A percentile compares a stretch with the other conserved stretches of the same genome.
Evolutionary conservation across 169 alveolate genomes (phyloP).

Genomic region (Cryptosporidium sp.): DNA sequence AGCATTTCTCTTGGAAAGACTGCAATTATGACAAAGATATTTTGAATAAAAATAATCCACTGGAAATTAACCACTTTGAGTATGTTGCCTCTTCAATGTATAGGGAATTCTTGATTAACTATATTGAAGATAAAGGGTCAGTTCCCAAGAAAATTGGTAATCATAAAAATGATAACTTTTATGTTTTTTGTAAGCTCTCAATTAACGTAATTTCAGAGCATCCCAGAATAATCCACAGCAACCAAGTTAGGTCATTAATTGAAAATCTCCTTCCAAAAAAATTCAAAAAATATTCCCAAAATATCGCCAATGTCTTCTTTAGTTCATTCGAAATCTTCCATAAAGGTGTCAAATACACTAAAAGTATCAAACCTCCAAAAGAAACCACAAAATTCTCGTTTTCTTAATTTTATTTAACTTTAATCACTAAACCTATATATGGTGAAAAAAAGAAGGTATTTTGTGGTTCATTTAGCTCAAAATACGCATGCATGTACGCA

Average conservation of each 20-base stretch:
- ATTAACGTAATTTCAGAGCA: slow-evolving; percentile 31
- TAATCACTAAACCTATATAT: background rate
- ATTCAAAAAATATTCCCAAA: slow-evolving; percentile 3
- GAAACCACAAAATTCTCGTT: slow-evolving; percentile 29
- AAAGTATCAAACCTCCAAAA: slow-evolving; percentile 3
- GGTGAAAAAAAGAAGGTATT: background rate
- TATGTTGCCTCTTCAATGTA: slow-evolving; percentile 65
- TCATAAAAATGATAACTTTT: slow-evolving; percentile 4
- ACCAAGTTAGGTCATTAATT: background rate
- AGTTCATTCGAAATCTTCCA: slow-evolving; percentile 19
- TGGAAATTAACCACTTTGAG: slow-evolving; percentile 31
- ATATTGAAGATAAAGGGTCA: background rate
- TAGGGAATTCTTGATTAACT: background rate
- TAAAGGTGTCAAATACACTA: slow-evolving; percentile 30
- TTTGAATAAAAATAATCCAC: background rate
- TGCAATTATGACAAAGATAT: slow-evolving; percentile 18
- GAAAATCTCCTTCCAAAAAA: slow-evolving; percentile 17
- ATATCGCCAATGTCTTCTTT: slow-evolving; percentile 23
- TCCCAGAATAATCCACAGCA: slow-evolving; percentile 27
- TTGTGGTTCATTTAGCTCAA: background rate
- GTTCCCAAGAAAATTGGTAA: background rate
- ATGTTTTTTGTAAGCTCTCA: slow-evolving; percentile 25
- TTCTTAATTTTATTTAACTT: background rate
- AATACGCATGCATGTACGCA: background rate
- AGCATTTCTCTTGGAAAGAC: slow-evolving; percentile 61